phyloP scores from a whole-genome alignment of 2,329 filamentous ascomycete genomes.

The Clonostachys chloroleuca region DNA sequence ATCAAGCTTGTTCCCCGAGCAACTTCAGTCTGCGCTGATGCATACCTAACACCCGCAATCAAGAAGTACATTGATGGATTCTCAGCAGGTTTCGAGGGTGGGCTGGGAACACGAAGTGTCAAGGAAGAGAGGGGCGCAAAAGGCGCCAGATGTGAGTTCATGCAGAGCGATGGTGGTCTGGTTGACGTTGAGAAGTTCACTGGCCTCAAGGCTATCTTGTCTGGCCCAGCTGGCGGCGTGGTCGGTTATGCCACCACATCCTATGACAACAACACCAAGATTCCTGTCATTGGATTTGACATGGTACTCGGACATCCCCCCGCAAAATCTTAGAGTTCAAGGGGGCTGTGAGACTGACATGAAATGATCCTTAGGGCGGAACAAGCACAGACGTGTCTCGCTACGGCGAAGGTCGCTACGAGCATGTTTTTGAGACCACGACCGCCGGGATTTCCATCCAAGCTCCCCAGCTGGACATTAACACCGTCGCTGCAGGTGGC shows the following conservation, averaged over 20 bases:
- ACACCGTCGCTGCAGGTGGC: conserved; percentile 88
- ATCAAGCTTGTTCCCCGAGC: conserved; percentile 36
- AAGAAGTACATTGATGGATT: conserved; percentile 62
- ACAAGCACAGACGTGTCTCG: conserved; percentile 89
- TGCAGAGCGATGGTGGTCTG: conserved; percentile 79
- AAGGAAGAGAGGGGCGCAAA: conserved; percentile 58
- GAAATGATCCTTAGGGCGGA: conserved; percentile 47
- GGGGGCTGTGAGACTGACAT: background rate
- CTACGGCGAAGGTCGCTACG: conserved; percentile 80
- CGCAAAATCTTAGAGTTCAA: background rate
- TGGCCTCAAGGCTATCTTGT: conserved; percentile 79
- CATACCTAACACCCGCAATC: conserved; percentile 36
- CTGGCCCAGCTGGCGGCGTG: conserved; percentile 87
- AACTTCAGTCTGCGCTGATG: conserved; percentile 36
- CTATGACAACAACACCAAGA: conserved; percentile 78
- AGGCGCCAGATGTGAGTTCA: conserved; percentile 86
- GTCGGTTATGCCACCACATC: conserved; percentile 90
- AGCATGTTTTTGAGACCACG: conserved; percentile 92
- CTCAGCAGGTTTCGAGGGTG: conserved; percentile 74
- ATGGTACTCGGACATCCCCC: conserved; percentile 48
- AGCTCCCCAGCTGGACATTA: conserved; percentile 88
- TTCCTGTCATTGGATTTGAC: conserved; percentile 88
- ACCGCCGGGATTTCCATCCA: conserved; percentile 94
- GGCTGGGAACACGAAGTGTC: conserved; percentile 72
- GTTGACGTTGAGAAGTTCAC: conserved; percentile 78